Evolutionary conservation across 1,284 basidiomycete genomes (phyloP).

Genomic region (Ustilago shanxiensis): DNA sequence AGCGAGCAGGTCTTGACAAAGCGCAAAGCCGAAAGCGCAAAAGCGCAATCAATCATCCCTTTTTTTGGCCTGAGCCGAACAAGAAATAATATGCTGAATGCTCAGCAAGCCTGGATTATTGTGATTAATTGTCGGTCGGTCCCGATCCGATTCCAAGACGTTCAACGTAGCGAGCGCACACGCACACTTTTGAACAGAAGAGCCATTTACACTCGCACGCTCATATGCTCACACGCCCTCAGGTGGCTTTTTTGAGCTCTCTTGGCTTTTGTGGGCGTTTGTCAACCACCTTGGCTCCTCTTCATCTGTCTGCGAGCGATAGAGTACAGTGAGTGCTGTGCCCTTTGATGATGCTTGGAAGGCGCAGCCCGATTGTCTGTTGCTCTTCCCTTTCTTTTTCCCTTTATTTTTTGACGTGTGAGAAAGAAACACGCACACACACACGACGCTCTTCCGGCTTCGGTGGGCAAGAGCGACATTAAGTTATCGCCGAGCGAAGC

Average conservation of each 20-base stretch:
- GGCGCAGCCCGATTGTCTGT: no score
- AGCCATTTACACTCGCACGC: not conserved
- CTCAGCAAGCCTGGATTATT: not conserved
- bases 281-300: not conserved
- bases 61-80: no score
- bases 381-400: not conserved
- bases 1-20: not conserved
- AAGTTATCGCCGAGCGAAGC: no score
- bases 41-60: no score
- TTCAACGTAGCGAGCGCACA: no score
- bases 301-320: not conserved
- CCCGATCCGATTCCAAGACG: conserved; percentile 7
- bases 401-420: conserved; percentile 6
- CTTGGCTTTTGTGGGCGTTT: not conserved
- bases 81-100: conserved; percentile 1
- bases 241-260: no score
- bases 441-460: conserved; percentile 12
- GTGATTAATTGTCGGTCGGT: no score
- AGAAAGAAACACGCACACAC: not conserved
- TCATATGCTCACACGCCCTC: not conserved
- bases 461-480: no score
- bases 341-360: not conserved
- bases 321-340: not conserved
- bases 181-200: no score
- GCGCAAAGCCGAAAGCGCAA: no score